Conservation (phyloP, 768 basidiomycete genomes). For the Tremella mesenterica region DNA sequence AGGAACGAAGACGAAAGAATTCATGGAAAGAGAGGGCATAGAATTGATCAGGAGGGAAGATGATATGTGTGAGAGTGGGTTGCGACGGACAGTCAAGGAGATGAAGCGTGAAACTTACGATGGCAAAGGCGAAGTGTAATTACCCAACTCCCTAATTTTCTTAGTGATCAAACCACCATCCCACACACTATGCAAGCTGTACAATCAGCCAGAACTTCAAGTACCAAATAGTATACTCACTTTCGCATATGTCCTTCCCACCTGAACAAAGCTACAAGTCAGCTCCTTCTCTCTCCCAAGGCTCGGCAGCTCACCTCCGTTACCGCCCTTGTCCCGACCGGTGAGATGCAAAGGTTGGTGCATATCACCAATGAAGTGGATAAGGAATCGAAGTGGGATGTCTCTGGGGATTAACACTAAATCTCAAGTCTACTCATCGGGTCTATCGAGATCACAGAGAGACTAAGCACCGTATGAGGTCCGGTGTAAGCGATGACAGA, state of each 20-base stretch:
- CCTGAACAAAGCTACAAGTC: slow-evolving; percentile 52
- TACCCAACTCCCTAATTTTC: slow-evolving; percentile 65
- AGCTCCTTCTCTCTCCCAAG: slow-evolving; percentile 3
- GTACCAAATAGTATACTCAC: slow-evolving; percentile 48
- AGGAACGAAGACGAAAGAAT: background rate
- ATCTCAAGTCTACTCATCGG: background rate
- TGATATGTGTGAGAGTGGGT: too few relatives aligned
- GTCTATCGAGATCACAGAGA: too few relatives aligned
- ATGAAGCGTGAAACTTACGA: slow-evolving; percentile 41
- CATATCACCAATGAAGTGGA: slow-evolving; percentile 88
- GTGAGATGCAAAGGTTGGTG: slow-evolving; percentile 90
- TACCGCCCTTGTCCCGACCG: slow-evolving; percentile 79
- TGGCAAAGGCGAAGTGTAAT: slow-evolving; percentile 71
- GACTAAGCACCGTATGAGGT: too few relatives aligned
- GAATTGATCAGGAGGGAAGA: too few relatives aligned
- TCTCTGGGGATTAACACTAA: slow-evolving; percentile 44
- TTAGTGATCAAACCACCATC: slow-evolving; percentile 74
- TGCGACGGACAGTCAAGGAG: background rate
- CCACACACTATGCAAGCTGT: slow-evolving; percentile 80
- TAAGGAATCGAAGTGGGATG: slow-evolving; percentile 81
- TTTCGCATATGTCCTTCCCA: slow-evolving; percentile 64
- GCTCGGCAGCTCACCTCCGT: slow-evolving; percentile 49
- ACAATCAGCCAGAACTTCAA: slow-evolving; percentile 1
- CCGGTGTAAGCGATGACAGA: too few relatives aligned
- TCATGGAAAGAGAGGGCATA: too few relatives aligned